Evolutionary conservation across 805 yeast genomes (phyloP).

Genomic region (Naumovozyma dairenensis): DNA sequence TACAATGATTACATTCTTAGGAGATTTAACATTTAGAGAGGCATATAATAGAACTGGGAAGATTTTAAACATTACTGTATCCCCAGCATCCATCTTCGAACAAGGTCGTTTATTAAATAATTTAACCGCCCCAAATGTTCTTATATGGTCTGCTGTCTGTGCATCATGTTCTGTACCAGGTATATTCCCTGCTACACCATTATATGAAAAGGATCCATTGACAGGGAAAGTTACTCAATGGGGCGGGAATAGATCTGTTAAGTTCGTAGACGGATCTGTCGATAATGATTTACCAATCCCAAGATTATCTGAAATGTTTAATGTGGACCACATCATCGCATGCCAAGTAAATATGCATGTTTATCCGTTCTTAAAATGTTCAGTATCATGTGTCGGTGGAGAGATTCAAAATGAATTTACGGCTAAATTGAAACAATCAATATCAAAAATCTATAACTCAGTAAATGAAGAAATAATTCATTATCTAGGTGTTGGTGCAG

Average conservation of each 20-base stretch:
- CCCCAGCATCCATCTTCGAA: slow-evolving; percentile 84
- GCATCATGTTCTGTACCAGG: slow-evolving; percentile 94
- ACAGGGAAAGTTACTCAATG: slow-evolving; percentile 72
- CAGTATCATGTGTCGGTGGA: slow-evolving; percentile 61
- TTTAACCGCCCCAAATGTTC: slow-evolving; percentile 70
- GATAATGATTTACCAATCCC: slow-evolving; percentile 89
- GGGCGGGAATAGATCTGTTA: slow-evolving; percentile 58
- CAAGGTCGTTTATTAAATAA: slow-evolving; percentile 78
- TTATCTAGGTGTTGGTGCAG: slow-evolving; percentile 59
- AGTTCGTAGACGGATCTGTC: slow-evolving; percentile 93
- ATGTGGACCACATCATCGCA: slow-evolving; percentile 93
- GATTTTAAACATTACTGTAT: slow-evolving; percentile 87
- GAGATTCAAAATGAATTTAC: slow-evolving; percentile 52
- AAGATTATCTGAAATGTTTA: slow-evolving; percentile 89
- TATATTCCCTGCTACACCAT: slow-evolving; percentile 74
- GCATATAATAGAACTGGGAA: slow-evolving; percentile 91
- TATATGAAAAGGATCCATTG: slow-evolving; percentile 69
- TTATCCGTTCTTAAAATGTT: slow-evolving; percentile 67
- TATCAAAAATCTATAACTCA: slow-evolving; percentile 48
- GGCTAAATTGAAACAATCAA: slow-evolving; percentile 41
- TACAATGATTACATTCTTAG: slow-evolving; percentile 71
- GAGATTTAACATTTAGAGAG: slow-evolving; percentile 87
- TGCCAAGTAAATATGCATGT: slow-evolving; percentile 97
- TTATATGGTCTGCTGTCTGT: slow-evolving; percentile 83
- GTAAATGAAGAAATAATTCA: slow-evolving; percentile 67